A percentile compares a stretch with the other conserved stretches of the same genome.
Evolutionary conservation across 257 asterid genomes (phyloP).

Genomic region (Orobanche coerulescens): DNA sequence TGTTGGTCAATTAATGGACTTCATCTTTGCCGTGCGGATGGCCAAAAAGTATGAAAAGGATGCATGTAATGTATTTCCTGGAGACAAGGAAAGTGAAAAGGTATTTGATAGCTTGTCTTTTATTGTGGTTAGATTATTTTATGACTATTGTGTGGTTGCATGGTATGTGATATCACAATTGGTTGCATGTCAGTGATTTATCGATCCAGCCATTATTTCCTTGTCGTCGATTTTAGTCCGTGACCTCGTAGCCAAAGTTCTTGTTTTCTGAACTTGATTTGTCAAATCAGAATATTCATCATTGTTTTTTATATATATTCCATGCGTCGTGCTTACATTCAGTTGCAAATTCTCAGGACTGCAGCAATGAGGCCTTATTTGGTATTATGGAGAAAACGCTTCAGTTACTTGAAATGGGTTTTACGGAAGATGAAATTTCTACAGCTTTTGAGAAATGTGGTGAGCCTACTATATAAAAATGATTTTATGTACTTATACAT

Average conservation of each 20-base stretch:
- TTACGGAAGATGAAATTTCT: slow-evolving; percentile 74
- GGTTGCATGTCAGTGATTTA: not conserved
- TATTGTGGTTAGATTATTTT: not conserved
- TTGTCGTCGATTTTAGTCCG: not conserved
- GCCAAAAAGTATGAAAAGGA: slow-evolving; percentile 55
- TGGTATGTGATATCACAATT: not conserved
- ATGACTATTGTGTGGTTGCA: slow-evolving; percentile 10
- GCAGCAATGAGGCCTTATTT: slow-evolving; percentile 60
- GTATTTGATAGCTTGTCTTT: slow-evolving; percentile 28
- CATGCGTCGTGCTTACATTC: slow-evolving; percentile 16
- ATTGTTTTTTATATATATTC: not conserved
- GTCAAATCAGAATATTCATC: not conserved
- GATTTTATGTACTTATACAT: too few relatives aligned
- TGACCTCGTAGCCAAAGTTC: slow-evolving; percentile 1
- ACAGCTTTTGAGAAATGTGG: slow-evolving; percentile 78
- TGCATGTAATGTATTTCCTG: slow-evolving; percentile 27
- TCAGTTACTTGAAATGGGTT: slow-evolving; percentile 82
- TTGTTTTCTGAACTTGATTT: slow-evolving; percentile 3
- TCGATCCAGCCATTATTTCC: not conserved
- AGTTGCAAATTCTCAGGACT: slow-evolving; percentile 39
- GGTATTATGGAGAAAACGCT: slow-evolving; percentile 96
- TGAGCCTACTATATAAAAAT: slow-evolving; percentile 34
- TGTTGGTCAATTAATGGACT: slow-evolving; percentile 57
- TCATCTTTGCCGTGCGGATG: slow-evolving; percentile 77
- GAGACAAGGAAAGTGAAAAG: slow-evolving; percentile 38